Evolutionary conservation across 2,329 filamentous ascomycete genomes (phyloP).

Genomic region (Paramyrothecium roridum): DNA sequence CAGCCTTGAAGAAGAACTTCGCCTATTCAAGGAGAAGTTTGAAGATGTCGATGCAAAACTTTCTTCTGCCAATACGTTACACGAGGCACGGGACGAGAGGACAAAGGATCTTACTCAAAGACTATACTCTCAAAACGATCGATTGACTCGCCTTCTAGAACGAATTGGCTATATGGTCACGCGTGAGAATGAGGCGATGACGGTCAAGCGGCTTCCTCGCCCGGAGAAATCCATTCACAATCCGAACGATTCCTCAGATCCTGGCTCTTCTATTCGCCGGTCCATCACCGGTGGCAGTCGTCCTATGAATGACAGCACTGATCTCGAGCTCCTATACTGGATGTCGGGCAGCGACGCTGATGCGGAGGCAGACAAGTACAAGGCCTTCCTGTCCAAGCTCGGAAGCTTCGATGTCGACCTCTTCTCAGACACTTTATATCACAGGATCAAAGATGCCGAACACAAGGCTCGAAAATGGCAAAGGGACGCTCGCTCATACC

Average conservation of each 20-base stretch:
- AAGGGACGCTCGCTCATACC: slow-evolving; percentile 80
- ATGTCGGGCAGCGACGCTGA: slow-evolving; percentile 65
- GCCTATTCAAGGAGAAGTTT: slow-evolving; percentile 63
- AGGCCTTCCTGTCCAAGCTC: slow-evolving; percentile 69
- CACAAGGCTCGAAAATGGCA: slow-evolving; percentile 91
- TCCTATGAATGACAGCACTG: slow-evolving; percentile 56
- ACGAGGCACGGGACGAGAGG: slow-evolving; percentile 67
- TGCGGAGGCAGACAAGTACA: slow-evolving; percentile 70
- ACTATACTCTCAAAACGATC: slow-evolving; percentile 79
- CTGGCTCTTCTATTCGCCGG: slow-evolving; percentile 48
- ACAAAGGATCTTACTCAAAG: slow-evolving; percentile 82
- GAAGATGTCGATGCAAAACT: slow-evolving; percentile 51
- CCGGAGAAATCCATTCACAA: slow-evolving; percentile 55
- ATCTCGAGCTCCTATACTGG: slow-evolving; percentile 80
- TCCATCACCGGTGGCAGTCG: slow-evolving; percentile 53
- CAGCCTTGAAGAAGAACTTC: slow-evolving; percentile 72
- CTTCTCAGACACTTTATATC: slow-evolving; percentile 81
- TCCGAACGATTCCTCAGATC: slow-evolving; percentile 56
- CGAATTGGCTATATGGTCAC: slow-evolving; percentile 80
- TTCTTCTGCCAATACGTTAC: slow-evolving; percentile 49
- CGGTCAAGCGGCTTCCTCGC: slow-evolving; percentile 68
- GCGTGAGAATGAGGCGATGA: slow-evolving; percentile 69
- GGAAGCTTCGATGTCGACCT: slow-evolving; percentile 79
- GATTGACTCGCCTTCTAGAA: slow-evolving; percentile 79
- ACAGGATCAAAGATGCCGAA: slow-evolving; percentile 90